Evolutionary conservation across 1,139 yeast genomes (phyloP), one percentile per base, ranked within the genome.

Genomic region (Yamadazyma aaseri): DNA sequence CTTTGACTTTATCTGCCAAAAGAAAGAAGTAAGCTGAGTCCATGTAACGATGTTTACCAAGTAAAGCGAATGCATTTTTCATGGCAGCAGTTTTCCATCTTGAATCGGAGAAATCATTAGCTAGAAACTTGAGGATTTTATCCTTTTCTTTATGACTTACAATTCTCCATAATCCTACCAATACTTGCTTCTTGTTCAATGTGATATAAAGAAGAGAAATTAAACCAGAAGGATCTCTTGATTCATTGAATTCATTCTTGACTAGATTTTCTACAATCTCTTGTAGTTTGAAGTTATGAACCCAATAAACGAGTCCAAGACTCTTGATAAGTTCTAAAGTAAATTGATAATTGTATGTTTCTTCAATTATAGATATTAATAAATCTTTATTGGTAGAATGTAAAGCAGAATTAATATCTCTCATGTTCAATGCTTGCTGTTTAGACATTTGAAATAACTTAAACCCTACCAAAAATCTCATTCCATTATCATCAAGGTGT

Each of bases 1-100:
- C 98, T 36, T 73, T 74, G 13, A 86, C 60, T 1, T 87, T 68
- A 36, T 73, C 92, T 0, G 85, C 96, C n/a, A 92, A 66, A 24
- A 92, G 60, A 58, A 92, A 92, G 55, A 92, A 90, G 21, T 84
- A 81, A 0, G 97, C 97, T 0, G 97, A 95, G 57, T 90, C 95
- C 51, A 76, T 60, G 51, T 74, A 86, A 28, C 97, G 65, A 55
- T 89, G 98, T 51, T 87, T 86, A 37, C 97, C 89, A 42, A 92
- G 58, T 28, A 92, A 63, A 0, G 89, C 97, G 65, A 78, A 92
- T 0, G 98, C 98, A 60, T 92, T 92, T 51, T 92, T 92, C 50
- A 78, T 61, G 0, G 98, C 97, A 0, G 97, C 96, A 0, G 86
- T 73, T 46, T 68, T 73, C 96, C 97, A 90, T 32, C 96, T 65